Evolutionary conservation across 2,329 filamentous ascomycete species (phyloP).

Genomic region (Aspergillus ochraceoroseus): DNA sequence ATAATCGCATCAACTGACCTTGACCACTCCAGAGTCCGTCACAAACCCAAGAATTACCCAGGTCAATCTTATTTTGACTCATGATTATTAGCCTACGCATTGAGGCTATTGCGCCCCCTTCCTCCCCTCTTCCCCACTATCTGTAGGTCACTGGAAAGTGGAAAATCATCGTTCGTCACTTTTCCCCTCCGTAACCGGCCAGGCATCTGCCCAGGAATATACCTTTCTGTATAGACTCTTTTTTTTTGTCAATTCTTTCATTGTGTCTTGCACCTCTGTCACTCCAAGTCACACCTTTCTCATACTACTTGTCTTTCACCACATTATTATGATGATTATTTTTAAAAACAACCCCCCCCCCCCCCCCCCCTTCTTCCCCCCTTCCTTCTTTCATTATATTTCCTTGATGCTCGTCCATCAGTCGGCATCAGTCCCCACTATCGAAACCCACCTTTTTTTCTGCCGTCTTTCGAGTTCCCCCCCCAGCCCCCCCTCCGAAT

Average conservation of each 20-base stretch:
- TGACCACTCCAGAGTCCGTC: slow-evolving; percentile 1
- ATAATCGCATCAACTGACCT: slow-evolving; percentile 26
- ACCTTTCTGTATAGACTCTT: no score
- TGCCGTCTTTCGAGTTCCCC: no score
- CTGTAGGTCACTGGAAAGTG: no score
- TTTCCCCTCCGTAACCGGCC: slow-evolving; percentile 15
- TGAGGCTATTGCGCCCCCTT: no score
- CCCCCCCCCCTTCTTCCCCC: slow-evolving; percentile 11
- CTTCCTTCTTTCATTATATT: slow-evolving; percentile 16
- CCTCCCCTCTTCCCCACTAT: no score
- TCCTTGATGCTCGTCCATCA: slow-evolving; percentile 2
- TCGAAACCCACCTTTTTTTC: slow-evolving; percentile 7
- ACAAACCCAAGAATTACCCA: not conserved
- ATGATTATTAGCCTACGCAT: slow-evolving; percentile 1
- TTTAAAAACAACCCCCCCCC: slow-evolving; percentile 27
- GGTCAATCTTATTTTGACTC: slow-evolving; percentile 5
- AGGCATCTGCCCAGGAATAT: no score
- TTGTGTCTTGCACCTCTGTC: no score
- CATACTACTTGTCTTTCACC: no score
- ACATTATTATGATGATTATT: no score
- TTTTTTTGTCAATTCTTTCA: no score
- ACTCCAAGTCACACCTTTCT: no score
- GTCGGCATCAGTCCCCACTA: slow-evolving; percentile 6
- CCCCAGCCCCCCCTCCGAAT: slow-evolving; percentile 2
- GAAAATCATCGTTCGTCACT: no score